These are phyloP conservation scores for Kurtzmaniella cleridarum DNA, from an alignment of 805 yeast genomes.

Conservation along the genomic window DNA sequence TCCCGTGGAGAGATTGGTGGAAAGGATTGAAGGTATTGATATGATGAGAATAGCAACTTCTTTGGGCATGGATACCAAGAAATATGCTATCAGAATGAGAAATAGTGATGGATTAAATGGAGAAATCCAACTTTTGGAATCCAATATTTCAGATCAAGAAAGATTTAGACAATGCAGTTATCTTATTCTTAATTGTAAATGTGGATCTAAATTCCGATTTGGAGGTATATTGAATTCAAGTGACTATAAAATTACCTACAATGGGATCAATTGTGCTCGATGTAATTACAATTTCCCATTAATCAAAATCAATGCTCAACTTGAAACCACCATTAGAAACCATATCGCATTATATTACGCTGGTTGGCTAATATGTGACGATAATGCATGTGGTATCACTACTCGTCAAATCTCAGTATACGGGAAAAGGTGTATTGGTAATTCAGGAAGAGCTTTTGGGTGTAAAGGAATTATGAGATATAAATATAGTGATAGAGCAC, in stretches of 20 bases:
- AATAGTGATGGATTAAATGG: constrained; percentile 25
- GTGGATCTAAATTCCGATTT: constrained; percentile 57
- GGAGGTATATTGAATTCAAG: constrained; percentile 69
- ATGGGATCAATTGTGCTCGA: constrained; percentile 65
- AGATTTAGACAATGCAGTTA: constrained; percentile 64
- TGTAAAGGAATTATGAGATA: constrained; percentile 81
- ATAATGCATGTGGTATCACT: constrained; percentile 67
- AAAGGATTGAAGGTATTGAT: constrained; percentile 83
- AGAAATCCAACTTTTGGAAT: constrained; percentile 68
- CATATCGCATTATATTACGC: constrained; percentile 75
- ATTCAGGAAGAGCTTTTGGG: constrained; percentile 52
- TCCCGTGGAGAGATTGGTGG: constrained; percentile 84
- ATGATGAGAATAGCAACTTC: constrained; percentile 68
- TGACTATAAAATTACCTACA: constrained; percentile 54
- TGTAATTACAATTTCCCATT: constrained; percentile 52
- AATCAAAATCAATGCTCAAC: constrained; percentile 59
- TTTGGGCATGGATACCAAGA: constrained; percentile 70
- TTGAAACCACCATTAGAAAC: constrained; percentile 66
- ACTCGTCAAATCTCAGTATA: constrained; percentile 87
- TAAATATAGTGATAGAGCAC: constrained; percentile 68
- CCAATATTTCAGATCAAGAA: constrained; percentile 75
- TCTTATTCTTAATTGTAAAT: constrained; percentile 55
- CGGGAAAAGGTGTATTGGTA: constrained; percentile 78
- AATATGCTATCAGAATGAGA: constrained; percentile 45
- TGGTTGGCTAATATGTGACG: constrained; percentile 86